phyloP scores from a whole-genome alignment of 345 rosid genomes.

The Sisymbrium irio region DNA sequence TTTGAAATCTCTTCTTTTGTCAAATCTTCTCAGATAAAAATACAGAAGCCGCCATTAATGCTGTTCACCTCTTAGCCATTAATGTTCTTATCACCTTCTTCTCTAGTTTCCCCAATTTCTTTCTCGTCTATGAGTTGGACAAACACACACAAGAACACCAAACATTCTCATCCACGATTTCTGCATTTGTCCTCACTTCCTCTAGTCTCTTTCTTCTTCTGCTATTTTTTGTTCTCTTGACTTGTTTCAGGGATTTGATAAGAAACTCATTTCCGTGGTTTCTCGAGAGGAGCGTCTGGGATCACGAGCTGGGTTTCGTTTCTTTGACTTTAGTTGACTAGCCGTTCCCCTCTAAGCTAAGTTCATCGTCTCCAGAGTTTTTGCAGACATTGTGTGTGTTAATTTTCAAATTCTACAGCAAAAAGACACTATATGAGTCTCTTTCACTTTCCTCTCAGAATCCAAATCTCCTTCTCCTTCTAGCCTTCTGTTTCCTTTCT shows the following conservation, averaged over 20 bases:
- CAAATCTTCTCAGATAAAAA: slow-evolving; percentile 1
- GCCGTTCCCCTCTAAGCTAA: neutral
- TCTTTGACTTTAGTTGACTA: slow-evolving; percentile 24
- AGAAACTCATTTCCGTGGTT: slow-evolving; percentile 10
- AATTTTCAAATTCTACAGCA: neutral
- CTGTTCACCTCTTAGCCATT: slow-evolving; percentile 27
- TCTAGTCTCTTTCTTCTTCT: neutral
- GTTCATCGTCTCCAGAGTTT: slow-evolving; percentile 2
- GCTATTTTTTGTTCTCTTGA: neutral
- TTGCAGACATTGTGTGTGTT: slow-evolving; percentile 6
- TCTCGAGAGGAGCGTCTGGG: slow-evolving; percentile 19
- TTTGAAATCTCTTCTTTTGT: slow-evolving; percentile 20
- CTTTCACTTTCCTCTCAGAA: slow-evolving; percentile 16
- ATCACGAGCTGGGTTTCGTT: slow-evolving; percentile 30
- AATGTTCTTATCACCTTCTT: slow-evolving; percentile 33
- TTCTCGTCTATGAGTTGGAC: slow-evolving; percentile 30
- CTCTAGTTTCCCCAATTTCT: slow-evolving; percentile 28
- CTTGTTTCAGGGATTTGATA: slow-evolving; percentile 2
- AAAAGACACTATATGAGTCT: slow-evolving; percentile 10
- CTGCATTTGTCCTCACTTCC: slow-evolving; percentile 19
- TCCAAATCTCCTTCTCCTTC: slow-evolving; percentile 18
- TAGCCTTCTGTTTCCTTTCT: slow-evolving; percentile 32
- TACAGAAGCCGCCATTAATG: slow-evolving; percentile 35
- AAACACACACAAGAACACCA: slow-evolving; percentile 21
- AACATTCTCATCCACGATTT: slow-evolving; percentile 22